Base-by-base conservation (phyloP, 1,139 yeast species). In the Citeromyces hawaiiensis region DNA sequence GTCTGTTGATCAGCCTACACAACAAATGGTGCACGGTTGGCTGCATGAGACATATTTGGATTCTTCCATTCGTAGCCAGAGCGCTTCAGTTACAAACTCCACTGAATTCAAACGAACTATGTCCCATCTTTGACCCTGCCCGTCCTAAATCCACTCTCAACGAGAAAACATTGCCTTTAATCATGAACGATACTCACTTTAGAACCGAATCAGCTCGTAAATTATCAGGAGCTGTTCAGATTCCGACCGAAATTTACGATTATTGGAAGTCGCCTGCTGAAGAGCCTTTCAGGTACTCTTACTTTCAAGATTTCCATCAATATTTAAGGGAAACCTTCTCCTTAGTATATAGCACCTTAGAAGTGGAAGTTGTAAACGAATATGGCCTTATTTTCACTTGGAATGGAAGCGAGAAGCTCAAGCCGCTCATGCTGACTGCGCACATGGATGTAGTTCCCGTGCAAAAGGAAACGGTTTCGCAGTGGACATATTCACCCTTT, bases 381-480 rank as follows among this genome's bases (percentile, higher is more conserved):
- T 66, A 65, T 44, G 76, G 75, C 42, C 44, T 53, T 18, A 45
- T 53, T 7, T 47, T 50, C 36, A 45, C 47, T 18, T 48, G 50
- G 39, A 27, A 39, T 46, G 94, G 94, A 17, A 52, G 70, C 0
- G 60, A 76, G 43, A 36, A 55, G 4, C 61, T 78, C 49, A 76
- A 79, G 53, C 94, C 94, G 4, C 47, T 78, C n/a, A 53, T 83
- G 55, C 60, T 83, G 36, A 70, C 78, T 57, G 87, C 91, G 3
- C 95, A 85, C 56, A 85, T 77, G 54, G 94, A 83, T 53, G 83
- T 80, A 4, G 94, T 85, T 11, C 94, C 94, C 0, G 82, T 83
- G n/a, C 77, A 76, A 49, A 55, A 59, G 27, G 76, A 64, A 17
- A 71, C 85, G 11, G 54, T 68, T 36, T 63, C 55, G 32, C 63